Base-by-base conservation (phyloP, 2,329 filamentous ascomycete species). In the Talaromyces albobiverticillius region DNA sequence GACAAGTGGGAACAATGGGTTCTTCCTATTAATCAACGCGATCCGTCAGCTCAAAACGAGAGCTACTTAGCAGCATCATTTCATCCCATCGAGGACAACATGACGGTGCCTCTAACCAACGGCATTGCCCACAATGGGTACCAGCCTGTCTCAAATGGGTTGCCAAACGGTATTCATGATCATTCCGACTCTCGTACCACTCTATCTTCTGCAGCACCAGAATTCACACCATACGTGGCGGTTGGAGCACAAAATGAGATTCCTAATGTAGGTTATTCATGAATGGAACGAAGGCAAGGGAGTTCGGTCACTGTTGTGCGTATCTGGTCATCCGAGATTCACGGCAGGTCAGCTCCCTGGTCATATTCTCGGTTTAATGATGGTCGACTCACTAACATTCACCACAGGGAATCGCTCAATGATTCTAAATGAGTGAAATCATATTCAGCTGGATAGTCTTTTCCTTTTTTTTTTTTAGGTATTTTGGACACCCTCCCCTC, bases 1-100 rank as follows among this genome's bases (percentile, higher is more conserved):
- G 81, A 90, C 18, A 85, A 83, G 23, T 96, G 91, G 90, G 80
- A 87, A 61, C 83, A 86, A 60, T 97, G 90, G 79, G 82, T 96
- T 18, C 73, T 95, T 55, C 81, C 83, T 2, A 79, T 85, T 65
- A 81, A 85, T 11, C 82, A 90, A 58, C 86, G 93, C 58, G 84
- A 91, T 61, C 79, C 84, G 40, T 80, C 83, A 18, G 89, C 89
- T 36, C 89, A 87, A 67, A 88, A 88, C 63, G 82, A 87, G 16
- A 91, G 91, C 8, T 82, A 84, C n/a, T 68, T 74, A 34, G 71
- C 72, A 70, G 45, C 67, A 71, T 38, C 71, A 71, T 42, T 61
- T 69, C 42, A 62, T 18, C 55, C 60, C 18, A 57, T 57, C 42
- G 47, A 59, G 36, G 60, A 60, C 50, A 67, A 70, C 41, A 75